Evolutionary conservation across 768 basidiomycete genomes (phyloP).

Genomic region (Boletus rubropictus): DNA sequence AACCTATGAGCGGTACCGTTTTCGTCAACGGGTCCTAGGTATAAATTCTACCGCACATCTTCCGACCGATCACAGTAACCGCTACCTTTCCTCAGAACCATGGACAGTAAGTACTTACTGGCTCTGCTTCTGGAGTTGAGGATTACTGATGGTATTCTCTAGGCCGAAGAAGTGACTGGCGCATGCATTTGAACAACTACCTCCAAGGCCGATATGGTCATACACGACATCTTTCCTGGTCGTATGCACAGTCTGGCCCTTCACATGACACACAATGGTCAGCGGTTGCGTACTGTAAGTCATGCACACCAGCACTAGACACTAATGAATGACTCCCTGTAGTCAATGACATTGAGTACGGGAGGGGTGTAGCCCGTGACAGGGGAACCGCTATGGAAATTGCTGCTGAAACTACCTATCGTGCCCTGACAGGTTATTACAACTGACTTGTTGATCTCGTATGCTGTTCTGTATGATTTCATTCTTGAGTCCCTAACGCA

Average conservation of each 20-base stretch:
- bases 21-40: constrained; percentile 7
- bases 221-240: constrained; percentile 23
- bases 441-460: constrained; percentile 10
- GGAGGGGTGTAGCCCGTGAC: constrained; percentile 22
- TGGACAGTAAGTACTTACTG: constrained; percentile 15
- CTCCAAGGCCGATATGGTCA: constrained; percentile 31
- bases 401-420: constrained; percentile 25
- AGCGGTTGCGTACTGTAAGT: constrained; percentile 24
- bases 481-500: neutral
- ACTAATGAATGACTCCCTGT: neutral
- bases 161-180: constrained; percentile 23
- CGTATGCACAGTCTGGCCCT: constrained; percentile 17
- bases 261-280: constrained; percentile 22
- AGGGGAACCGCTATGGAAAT: constrained; percentile 28
- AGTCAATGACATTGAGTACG: constrained; percentile 27
- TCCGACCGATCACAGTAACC: neutral
- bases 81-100: constrained; percentile 2
- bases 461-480: neutral
- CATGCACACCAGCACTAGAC: neutral
- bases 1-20: constrained; percentile 1
- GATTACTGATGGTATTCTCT: constrained; percentile 5
- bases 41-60: constrained; percentile 1
- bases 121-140: neutral
- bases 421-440: constrained; percentile 18
- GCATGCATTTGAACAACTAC: constrained; percentile 28